Base-by-base conservation (phyloP, 257 asterid species). In the Henckelia pumila region DNA sequence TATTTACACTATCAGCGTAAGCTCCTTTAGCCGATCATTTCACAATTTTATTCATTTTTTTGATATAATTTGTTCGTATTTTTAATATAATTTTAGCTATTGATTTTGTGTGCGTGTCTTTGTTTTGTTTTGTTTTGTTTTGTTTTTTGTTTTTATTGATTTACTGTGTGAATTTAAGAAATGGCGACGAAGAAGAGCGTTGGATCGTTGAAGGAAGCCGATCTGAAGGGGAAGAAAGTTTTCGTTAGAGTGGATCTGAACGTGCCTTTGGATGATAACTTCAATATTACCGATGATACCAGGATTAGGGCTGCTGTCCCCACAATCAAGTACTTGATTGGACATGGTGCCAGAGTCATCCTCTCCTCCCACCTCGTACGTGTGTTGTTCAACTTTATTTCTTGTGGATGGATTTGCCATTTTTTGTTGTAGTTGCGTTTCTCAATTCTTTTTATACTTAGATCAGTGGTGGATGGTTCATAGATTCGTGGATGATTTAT, bases 121-220 rank as follows among this genome's bases (percentile, higher is more conserved):
- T 25, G 33, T 11, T 28, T 32, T n/a, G n/a, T n/a, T n/a, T n/a
- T n/a, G n/a, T n/a, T n/a, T n/a, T n/a, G n/a, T n/a, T n/a, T n/a
- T n/a, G n/a, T n/a, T n/a, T n/a, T n/a, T n/a, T n/a, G n/a, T 52
- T 33, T 40, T 13, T 40, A 0, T 56, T 72, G 53, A 30, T 61
- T 40, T 56, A 58, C 19, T 62, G 55, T 69, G 35, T 60, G 60
- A 44, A 35, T 8, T 26, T n/a, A 20, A 59, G 61, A 58, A 56
- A 91, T 91, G 97, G 97, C 92, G 71, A 80, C 89, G 17, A 91
- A 91, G 87, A 87, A 84, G 86, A 88, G 96, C 69, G 98, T 91
- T 13, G 88, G 94, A 57, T 67, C 96, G 28, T 70, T 91, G 73
- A 86, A 82, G 77, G 95, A 82, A 77, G 84, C 86, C 72, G 94